A percentile compares a stretch with the other conserved stretches of the same genome.
Evolutionary conservation across 2,329 filamentous ascomycete species (phyloP).

Genomic region (Colletotrichum salicis): DNA sequence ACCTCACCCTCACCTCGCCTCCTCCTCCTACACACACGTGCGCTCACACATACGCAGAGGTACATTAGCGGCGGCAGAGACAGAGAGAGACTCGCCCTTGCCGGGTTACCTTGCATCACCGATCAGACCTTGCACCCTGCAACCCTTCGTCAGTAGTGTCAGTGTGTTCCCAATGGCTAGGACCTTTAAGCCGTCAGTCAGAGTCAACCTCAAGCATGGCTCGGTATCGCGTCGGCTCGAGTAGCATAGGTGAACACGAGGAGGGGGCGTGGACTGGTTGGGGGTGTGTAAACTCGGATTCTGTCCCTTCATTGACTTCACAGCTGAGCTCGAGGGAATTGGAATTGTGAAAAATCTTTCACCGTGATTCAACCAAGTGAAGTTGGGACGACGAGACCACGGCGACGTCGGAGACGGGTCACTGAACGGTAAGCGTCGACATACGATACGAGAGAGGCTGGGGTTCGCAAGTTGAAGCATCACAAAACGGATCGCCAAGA

Average conservation of each 20-base stretch:
- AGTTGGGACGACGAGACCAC: not conserved
- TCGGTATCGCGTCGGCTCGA: constrained; percentile 28
- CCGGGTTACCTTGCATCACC: constrained; percentile 23
- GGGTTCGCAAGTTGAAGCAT: constrained; percentile 15
- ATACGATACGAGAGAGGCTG: not conserved
- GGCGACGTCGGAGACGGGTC: constrained; percentile 18
- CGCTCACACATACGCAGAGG: not conserved
- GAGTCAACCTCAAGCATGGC: constrained; percentile 29
- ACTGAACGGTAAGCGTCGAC: not conserved
- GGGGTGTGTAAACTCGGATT: constrained; percentile 9
- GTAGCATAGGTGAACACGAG: constrained; percentile 10
- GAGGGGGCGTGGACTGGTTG: constrained; percentile 1
- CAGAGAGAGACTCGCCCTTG: not conserved
- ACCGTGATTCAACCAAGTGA: not conserved
- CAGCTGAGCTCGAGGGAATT: not conserved
- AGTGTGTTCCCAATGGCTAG: constrained; percentile 26
- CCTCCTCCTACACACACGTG: not conserved
- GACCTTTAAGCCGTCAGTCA: constrained; percentile 25
- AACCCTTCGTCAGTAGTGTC: constrained; percentile 19
- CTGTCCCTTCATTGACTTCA: not conserved
- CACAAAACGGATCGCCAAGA: constrained; percentile 22
- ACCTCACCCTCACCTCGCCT: not conserved
- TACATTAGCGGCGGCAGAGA: not conserved
- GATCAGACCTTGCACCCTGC: constrained; percentile 25
- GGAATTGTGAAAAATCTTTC: not conserved